Evolutionary conservation across 441 rosid genomes (phyloP).

Genomic region (Daphne laureola): DNA sequence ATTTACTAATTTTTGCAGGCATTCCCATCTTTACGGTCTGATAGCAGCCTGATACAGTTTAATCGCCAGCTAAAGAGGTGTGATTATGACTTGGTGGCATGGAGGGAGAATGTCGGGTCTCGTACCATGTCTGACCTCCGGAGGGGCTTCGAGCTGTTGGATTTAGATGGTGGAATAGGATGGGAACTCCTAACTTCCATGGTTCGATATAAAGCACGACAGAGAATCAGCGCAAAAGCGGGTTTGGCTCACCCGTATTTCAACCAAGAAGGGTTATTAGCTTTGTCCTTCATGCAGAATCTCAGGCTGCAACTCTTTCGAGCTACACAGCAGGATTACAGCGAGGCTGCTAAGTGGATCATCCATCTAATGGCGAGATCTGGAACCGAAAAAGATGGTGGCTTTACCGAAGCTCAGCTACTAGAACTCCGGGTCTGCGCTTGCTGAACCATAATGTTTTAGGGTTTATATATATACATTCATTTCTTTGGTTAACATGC

Average conservation of each 20-base stretch:
- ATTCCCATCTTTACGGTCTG: slow-evolving; percentile 69
- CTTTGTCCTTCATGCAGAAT: slow-evolving; percentile 77
- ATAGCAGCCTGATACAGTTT: slow-evolving; percentile 75
- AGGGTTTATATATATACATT: no score
- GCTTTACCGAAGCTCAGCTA: slow-evolving; percentile 94
- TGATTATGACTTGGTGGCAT: slow-evolving; percentile 65
- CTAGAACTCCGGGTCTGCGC: slow-evolving; percentile 62
- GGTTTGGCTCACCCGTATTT: slow-evolving; percentile 90
- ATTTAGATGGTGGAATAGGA: slow-evolving; percentile 76
- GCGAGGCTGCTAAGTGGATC: slow-evolving; percentile 73
- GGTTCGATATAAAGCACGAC: slow-evolving; percentile 84
- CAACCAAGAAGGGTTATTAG: slow-evolving; percentile 66
- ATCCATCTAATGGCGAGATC: slow-evolving; percentile 81
- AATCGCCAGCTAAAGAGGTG: slow-evolving; percentile 90
- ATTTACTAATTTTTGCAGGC: slow-evolving; percentile 30
- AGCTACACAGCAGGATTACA: slow-evolving; percentile 83
- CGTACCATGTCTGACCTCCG: slow-evolving; percentile 68
- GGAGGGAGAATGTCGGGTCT: slow-evolving; percentile 76
- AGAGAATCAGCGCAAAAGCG: slow-evolving; percentile 79
- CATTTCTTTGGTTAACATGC: no score
- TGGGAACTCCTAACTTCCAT: slow-evolving; percentile 95
- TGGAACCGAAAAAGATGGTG: slow-evolving; percentile 84
- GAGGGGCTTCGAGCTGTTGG: slow-evolving; percentile 69
- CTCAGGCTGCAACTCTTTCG: slow-evolving; percentile 64
- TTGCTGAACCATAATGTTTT: slow-evolving; percentile 11